phyloP scores from a whole-genome alignment of 805 yeast genomes.

The Priceomyces melissophilus region DNA sequence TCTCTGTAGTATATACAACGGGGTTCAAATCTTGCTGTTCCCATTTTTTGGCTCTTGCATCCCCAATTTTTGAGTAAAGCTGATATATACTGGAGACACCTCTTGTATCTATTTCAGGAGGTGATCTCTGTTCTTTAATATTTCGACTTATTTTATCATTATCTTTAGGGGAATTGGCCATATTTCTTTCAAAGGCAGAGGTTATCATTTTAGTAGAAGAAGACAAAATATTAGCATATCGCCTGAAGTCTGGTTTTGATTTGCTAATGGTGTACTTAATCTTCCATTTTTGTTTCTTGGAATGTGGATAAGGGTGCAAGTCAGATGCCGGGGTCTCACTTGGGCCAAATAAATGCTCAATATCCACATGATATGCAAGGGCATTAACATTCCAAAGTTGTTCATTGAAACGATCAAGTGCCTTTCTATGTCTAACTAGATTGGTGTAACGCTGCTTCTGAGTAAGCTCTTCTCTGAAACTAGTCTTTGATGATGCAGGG shows the following conservation, averaged over 20 bases:
- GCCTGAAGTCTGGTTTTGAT: constrained; percentile 8
- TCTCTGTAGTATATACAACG: constrained; percentile 15
- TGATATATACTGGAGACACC: constrained; percentile 14
- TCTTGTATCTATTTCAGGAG: constrained; percentile 2
- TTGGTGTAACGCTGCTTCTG: constrained; percentile 20
- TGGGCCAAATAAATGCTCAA: constrained; percentile 16
- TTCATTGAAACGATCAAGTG: constrained; percentile 23
- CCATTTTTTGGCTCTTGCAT: constrained; percentile 24
- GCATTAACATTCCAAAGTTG: constrained; percentile 16
- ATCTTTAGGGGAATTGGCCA: neutral
- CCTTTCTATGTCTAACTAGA: constrained; percentile 20
- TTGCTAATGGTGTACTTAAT: constrained; percentile 17
- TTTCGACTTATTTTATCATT: neutral
- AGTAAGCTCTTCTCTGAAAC: constrained; percentile 25
- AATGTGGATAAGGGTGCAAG: constrained; percentile 23
- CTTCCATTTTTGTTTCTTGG: constrained; percentile 18
- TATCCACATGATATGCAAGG: constrained; percentile 20
- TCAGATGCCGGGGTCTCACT: constrained; percentile 9
- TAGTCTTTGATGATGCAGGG: constrained; percentile 25
- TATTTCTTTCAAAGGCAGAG: constrained; percentile 3
- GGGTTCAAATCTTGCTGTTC: constrained; percentile 18
- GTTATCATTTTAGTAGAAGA: constrained; percentile 8
- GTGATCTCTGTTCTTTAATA: constrained; percentile 1
- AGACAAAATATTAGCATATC: constrained; percentile 8
- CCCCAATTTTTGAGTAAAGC: constrained; percentile 25